Base-by-base conservation (phyloP, 257 asterid genomes). In the Scutellaria galericulata region DNA sequence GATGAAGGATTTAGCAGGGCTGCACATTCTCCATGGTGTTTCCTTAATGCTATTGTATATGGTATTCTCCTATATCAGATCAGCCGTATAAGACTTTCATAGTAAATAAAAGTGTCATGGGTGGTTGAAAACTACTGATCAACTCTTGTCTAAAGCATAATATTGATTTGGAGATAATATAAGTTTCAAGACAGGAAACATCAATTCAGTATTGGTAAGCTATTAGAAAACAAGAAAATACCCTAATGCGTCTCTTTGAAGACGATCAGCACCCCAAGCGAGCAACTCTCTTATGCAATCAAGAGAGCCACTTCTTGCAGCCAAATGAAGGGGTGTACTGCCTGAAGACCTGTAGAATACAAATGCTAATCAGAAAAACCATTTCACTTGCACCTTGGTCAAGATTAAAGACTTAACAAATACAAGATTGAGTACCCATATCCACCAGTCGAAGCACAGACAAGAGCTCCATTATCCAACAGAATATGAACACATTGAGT, bases 321-420 rank as follows among this genome's bases (percentile, higher is more conserved):
- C 98, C 87, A 94, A 86, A 82, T 94, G 98, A 73, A 94, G 97
- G n/a, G 98, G 93, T 64, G 93, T 86, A 75, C 97, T 91, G 18
- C 96, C 95, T 0, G 88, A 86, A 52, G 77, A 90, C 40, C 99
- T 90, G 85, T 18, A 73, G 37, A 42, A 64, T 37, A 39, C 5
- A 7, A 75, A 18, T 4, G n/a, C 5, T 8, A 40, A 53, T 70
- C 68, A 58, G 39, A 15, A 64, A 18, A 56, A 64, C 24, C 7
- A 41, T 51, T 52, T 20, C 39, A 15, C 66, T 54, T 7, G 40
- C 62, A 14, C 40, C 39, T 65, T 55, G 14, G 44, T 12, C n/a
- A 73, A 54, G 18, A 8, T 18, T 22, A 71, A 66, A 42, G 4
- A 39, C 60, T 51, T 6, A 14, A 6, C 22, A 63, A 2, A 14